phyloP scores from a whole-genome alignment of 768 basidiomycete genomes.

The Lyophyllum decastes region DNA sequence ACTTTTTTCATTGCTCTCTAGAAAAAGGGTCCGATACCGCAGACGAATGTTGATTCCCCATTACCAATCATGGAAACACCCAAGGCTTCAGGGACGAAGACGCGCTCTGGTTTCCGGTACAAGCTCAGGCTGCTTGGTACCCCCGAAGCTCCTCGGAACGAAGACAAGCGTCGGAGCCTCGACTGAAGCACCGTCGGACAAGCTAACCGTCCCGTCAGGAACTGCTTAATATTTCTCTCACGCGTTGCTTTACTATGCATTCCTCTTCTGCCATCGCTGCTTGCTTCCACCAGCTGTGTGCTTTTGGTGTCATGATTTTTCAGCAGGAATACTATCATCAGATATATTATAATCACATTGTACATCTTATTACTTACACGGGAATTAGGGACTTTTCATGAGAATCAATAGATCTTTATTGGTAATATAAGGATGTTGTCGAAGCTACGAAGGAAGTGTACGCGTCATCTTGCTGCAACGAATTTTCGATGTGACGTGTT shows the following conservation, averaged over 20 bases:
- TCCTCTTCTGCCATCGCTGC: neutral
- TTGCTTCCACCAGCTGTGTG: too few species aligned
- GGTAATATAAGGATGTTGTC: too few species aligned
- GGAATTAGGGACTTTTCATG: neutral
- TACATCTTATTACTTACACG: neutral
- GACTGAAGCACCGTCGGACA: slow-evolving; percentile 22
- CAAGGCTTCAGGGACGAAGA: slow-evolving; percentile 14
- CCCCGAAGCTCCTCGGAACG: slow-evolving; percentile 37
- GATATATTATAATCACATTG: slow-evolving; percentile 4
- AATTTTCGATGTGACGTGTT: neutral
- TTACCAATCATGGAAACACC: neutral
- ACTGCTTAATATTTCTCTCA: neutral
- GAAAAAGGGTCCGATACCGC: slow-evolving; percentile 8
- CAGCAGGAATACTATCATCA: too few species aligned
- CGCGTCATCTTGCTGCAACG: neutral
- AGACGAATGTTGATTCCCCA: neutral
- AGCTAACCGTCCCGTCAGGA: neutral
- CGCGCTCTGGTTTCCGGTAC: slow-evolving; percentile 33
- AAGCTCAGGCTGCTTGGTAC: slow-evolving; percentile 35
- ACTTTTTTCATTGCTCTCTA: neutral
- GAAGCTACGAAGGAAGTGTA: neutral
- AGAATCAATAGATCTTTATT: neutral
- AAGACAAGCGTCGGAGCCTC: slow-evolving; percentile 37
- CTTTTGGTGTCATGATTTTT: too few species aligned
- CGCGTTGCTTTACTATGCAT: neutral